Base-by-base conservation (phyloP, 129 eudicot genomes). In the Saposhnikovia divaricata region DNA sequence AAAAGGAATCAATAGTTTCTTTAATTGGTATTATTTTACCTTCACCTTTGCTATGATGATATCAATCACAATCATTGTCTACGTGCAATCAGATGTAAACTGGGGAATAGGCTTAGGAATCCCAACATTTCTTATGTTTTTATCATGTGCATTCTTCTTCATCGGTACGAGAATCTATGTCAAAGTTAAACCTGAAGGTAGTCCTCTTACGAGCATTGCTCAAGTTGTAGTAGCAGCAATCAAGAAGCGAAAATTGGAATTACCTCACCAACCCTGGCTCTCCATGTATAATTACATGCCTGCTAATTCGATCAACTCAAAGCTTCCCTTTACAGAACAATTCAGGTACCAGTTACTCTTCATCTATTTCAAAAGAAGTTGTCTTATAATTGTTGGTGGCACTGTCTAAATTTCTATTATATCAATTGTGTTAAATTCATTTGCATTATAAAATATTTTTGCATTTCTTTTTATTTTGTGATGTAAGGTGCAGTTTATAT, bases 11-110 rank as follows among this genome's bases (percentile, higher is more conserved):
- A 78, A 39, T 34, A 78, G 80, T 61, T 78, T 78, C 80, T 78
- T 78, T 48, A 78, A 78, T 14, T 78, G 80, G 80, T 77, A 77
- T 14, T 80, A 69, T 51, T 80, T 80, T 76, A 80, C 82, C 34
- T 45, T 80, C 77, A 80, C 82, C 16, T 80, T 80, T 44, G 82
- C 82, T 15, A 48, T 68, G 47, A 70, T 80, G 82, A 50, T 80
- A 11, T 80, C 82, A 6, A 28, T 80, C 23, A 80, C 82, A 14
- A 23, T 80, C 65, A 50, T 80, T 8, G 82, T 80, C 48, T 80
- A 80, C 78, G 75, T 80, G 11, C 82, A 80, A 51, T 7, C 82
- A 14, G 34, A 70, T 12, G 40, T 80, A 0, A 80, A 59, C 50
- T 80, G 82, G 82, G 69, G 57, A 2, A 80, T 80, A 14, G 82